phyloP scores from a whole-genome alignment of 352 stramenopile species.

The Thraustotheca clavata region DNA sequence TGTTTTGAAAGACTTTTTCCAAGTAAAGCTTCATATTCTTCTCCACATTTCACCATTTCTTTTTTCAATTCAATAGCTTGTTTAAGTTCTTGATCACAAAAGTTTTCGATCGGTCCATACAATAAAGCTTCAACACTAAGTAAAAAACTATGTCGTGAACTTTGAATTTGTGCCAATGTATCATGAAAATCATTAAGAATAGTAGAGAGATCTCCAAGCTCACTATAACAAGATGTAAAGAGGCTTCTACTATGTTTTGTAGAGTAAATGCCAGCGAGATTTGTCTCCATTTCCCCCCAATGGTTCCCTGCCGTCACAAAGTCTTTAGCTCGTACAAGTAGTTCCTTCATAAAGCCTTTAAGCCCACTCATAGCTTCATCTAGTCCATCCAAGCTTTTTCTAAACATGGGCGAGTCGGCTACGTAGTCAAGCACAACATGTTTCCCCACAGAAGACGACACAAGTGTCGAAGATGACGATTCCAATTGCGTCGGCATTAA shows the following conservation, averaged over 20 bases:
- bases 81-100: conserved; percentile 67
- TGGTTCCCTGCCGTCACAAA: conserved; percentile 53
- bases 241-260: conserved; percentile 73
- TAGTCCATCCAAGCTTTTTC: conserved; percentile 64
- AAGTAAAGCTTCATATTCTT: conserved; percentile 75
- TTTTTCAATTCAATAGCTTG: conserved; percentile 58
- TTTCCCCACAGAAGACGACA: conserved; percentile 30
- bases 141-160: conserved; percentile 75
- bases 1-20: conserved; percentile 48
- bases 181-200: conserved; percentile 80
- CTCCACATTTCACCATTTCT: conserved; percentile 50
- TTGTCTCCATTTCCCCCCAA: conserved; percentile 62
- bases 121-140: conserved; percentile 72
- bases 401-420: conserved; percentile 82
- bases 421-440: conserved; percentile 82
- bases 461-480: background rate
- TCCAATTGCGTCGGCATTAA: background rate
- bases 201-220: conserved; percentile 38
- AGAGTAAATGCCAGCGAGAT: conserved; percentile 59
- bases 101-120: conserved; percentile 49
- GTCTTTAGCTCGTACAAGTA: conserved; percentile 63
- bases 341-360: conserved; percentile 53
- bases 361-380: conserved; percentile 67
- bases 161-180: conserved; percentile 69
- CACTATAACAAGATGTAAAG: conserved; percentile 66